Base-by-base conservation (phyloP, 306 rosid species). In the Vigna mungo region DNA sequence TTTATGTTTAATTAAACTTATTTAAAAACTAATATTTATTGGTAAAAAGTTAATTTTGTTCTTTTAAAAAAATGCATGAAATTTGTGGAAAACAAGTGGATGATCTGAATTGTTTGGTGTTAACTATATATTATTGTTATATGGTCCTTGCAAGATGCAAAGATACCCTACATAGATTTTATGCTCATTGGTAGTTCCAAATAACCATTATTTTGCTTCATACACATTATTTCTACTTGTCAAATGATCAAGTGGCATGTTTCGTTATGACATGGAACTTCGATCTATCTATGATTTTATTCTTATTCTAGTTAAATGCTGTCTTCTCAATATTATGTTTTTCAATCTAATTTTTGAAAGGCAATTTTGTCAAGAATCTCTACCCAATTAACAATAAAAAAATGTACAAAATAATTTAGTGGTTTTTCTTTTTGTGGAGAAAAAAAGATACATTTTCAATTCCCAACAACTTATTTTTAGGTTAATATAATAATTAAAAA, bases 91-190 rank as follows among this genome's bases (percentile, higher is more conserved):
- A 41, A 41, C 12, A 39, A 7, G 10, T 41, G 11, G 12, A 41
- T 41, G 12, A 39, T 39, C 11, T 39, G 1, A 20, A 20, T 20
- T 20, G 21, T 20, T 20, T 20, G 21, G 21, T 20, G 21, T 20
- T 20, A 20, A 20, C 9, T 39, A 39, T 7, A 2, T 39, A 39
- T 39, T 39, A 4, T 72, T 39, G 16, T 13, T 34, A 27, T 44
- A 15, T 53, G 56, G 5, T 13, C 41, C 47, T 56, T 14, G 7
- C 41, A 59, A 48, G 71, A 75, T 68, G 72, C 80, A 36, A 37
- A 18, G 8, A 41, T 25, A 49, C 54, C 77, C 78, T 88, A 43
- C 71, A 11, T 27, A 68, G 89, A 86, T 88, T 76, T 85, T 81
- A 48, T 85, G 84, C 70, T 41, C 84, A 58, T 77, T 75, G 18